phyloP scores from a whole-genome alignment of 2,329 filamentous ascomycete species.

The Nemania serpens region DNA sequence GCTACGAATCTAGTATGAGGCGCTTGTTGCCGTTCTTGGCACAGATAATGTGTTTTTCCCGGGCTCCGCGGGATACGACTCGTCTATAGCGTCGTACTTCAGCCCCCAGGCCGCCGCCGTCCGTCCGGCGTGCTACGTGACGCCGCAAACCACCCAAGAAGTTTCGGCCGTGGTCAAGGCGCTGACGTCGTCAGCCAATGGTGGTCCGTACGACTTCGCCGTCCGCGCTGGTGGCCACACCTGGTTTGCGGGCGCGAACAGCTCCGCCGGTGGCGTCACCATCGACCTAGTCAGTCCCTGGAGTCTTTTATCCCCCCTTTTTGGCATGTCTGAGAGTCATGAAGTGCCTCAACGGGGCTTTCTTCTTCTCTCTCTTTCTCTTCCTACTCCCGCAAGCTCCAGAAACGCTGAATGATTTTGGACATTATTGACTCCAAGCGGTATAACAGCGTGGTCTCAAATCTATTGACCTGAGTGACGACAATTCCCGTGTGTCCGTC shows the following conservation, averaged over 20 bases:
- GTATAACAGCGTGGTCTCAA: constrained; percentile 47
- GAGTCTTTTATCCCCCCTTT: too few species aligned
- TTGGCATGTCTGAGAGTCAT: too few species aligned
- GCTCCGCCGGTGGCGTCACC: constrained; percentile 46
- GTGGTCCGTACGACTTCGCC: constrained; percentile 46
- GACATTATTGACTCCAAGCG: too few species aligned
- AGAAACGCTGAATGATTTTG: too few species aligned
- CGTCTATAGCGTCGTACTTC: constrained; percentile 31
- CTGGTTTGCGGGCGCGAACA: constrained; percentile 50
- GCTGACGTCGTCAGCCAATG: constrained; percentile 25
- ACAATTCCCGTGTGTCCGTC: constrained; percentile 39
- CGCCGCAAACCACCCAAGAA: constrained; percentile 33
- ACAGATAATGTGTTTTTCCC: constrained; percentile 25
- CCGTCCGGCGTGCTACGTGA: constrained; percentile 33
- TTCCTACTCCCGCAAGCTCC: too few species aligned
- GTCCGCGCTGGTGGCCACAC: constrained; percentile 59
- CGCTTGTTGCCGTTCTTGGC: constrained; percentile 25
- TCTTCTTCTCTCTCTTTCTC: too few species aligned
- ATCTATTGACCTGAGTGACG: constrained; percentile 40
- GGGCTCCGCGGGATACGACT: constrained; percentile 24
- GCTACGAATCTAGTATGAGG: constrained; percentile 19
- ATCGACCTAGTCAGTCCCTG: too few species aligned
- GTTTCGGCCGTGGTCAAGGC: constrained; percentile 37
- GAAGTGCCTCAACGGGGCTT: too few species aligned
- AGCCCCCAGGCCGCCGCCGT: constrained; percentile 22